Evolutionary conservation across 1,139 yeast species (phyloP).

Genomic region (Sporopachydermia cereana): DNA sequence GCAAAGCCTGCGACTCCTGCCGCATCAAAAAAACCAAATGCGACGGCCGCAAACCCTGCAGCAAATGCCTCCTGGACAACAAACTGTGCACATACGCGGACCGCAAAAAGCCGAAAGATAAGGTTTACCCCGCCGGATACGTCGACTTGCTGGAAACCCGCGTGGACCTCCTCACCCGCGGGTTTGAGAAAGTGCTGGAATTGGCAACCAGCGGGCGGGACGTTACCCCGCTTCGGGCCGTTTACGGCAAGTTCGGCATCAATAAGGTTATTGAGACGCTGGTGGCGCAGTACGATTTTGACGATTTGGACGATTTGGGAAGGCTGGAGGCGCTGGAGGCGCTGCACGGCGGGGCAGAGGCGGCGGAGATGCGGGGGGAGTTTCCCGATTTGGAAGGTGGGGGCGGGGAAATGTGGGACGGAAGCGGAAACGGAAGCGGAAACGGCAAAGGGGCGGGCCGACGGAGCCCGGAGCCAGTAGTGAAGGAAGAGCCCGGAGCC

Average conservation of each 20-base stretch:
- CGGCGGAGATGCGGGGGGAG: too few species aligned
- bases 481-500: not conserved
- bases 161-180: conserved; percentile 46
- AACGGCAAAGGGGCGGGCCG: not conserved
- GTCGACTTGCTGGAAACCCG: conserved; percentile 64
- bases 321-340: not conserved
- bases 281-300: conserved; percentile 11
- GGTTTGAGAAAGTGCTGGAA: conserved; percentile 33
- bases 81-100: conserved; percentile 69
- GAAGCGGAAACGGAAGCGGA: not conserved
- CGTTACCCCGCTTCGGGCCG: conserved; percentile 16
- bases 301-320: conserved; percentile 3
- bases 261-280: conserved; percentile 16
- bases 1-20: conserved; percentile 75
- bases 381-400: too few species aligned
- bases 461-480: not conserved
- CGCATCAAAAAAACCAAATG: conserved; percentile 66
- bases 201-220: conserved; percentile 24
- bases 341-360: not conserved
- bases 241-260: conserved; percentile 15
- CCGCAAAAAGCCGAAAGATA: conserved; percentile 49
- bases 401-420: too few species aligned
- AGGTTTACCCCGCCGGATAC: conserved; percentile 51
- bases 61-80: conserved; percentile 55
- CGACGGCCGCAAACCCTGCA: conserved; percentile 70